Percentiles rank a stretch among this genome's conserved stretches.
Evolutionary conservation across 352 stramenopile genomes (phyloP).

Genomic region (Pythium periplocum): DNA sequence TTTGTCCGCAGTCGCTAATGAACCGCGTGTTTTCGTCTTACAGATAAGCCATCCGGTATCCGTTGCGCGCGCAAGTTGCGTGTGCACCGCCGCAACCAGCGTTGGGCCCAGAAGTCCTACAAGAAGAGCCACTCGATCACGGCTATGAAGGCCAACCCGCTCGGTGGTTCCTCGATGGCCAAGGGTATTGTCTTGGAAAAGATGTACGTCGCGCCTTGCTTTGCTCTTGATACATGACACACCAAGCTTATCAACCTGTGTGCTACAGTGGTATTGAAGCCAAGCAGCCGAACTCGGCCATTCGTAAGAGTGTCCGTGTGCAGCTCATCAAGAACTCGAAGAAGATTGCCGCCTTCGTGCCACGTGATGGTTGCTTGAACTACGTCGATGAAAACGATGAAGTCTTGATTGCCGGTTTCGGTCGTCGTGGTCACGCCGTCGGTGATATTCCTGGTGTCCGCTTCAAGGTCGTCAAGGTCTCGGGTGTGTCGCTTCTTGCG

Average conservation of each 20-base stretch:
- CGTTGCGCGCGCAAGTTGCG: constrained; percentile 99
- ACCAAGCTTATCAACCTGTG: neutral
- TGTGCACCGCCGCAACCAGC: constrained; percentile 96
- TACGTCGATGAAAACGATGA: constrained; percentile 99
- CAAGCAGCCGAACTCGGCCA: constrained; percentile 99
- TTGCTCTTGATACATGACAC: too few species aligned
- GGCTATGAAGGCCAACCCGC: constrained; percentile 99
- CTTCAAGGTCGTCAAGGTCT: constrained; percentile 99
- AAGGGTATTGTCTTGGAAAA: constrained; percentile 99
- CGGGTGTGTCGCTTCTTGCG: constrained; percentile 97
- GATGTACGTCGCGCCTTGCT: constrained; percentile 74
- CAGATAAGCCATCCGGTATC: constrained; percentile 99
- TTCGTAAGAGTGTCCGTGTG: constrained; percentile 99
- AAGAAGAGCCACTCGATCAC: constrained; percentile 99
- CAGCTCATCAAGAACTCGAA: constrained; percentile 99
- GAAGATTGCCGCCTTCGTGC: constrained; percentile 99
- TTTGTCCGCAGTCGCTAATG: neutral
- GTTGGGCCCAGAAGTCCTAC: constrained; percentile 98
- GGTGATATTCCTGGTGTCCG: constrained; percentile 99
- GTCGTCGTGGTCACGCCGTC: constrained; percentile 98
- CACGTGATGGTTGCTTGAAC: constrained; percentile 99
- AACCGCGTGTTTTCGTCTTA: constrained; percentile 1
- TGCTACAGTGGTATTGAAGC: constrained; percentile 96
- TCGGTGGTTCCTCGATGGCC: constrained; percentile 99
- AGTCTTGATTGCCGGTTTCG: constrained; percentile 99